Percentiles rank a stretch among this genome's conserved stretches.
Conservation (phyloP, 176 grass and related monocot species). For the Puya raimondii region DNA sequence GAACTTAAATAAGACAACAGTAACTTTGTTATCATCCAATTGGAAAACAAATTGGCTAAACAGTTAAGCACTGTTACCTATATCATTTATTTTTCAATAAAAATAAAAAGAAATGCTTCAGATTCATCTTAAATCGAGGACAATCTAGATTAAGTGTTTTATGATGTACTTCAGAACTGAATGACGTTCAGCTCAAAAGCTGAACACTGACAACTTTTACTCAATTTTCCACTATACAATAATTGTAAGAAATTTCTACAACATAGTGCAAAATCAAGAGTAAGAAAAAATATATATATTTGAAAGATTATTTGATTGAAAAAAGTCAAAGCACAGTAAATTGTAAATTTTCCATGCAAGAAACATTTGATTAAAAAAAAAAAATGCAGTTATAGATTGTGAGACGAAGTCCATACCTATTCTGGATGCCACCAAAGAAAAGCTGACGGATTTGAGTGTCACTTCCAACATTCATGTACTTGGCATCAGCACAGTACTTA, state of each 20-base stretch:
- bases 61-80: not conserved
- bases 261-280: not conserved
- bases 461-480: conserved; percentile 93
- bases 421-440: conserved; percentile 71
- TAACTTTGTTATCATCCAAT: not conserved
- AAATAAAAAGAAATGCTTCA: no score
- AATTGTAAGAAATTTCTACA: not conserved
- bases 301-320: not conserved
- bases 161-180: no score
- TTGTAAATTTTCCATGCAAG: not conserved
- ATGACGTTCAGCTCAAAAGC: no score
- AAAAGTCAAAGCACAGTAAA: not conserved
- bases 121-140: no score
- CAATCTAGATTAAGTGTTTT: no score
- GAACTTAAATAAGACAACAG: not conserved
- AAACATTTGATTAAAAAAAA: not conserved
- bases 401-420: conserved; percentile 35
- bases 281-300: not conserved
- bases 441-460: conserved; percentile 84
- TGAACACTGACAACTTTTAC: not conserved
- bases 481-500: conserved; percentile 83
- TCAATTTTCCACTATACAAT: not conserved
- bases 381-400: not conserved
- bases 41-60: not conserved
- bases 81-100: no score